phyloP scores from a whole-genome alignment of 2,329 filamentous ascomycete genomes.

The Fusarium subtropicale region DNA sequence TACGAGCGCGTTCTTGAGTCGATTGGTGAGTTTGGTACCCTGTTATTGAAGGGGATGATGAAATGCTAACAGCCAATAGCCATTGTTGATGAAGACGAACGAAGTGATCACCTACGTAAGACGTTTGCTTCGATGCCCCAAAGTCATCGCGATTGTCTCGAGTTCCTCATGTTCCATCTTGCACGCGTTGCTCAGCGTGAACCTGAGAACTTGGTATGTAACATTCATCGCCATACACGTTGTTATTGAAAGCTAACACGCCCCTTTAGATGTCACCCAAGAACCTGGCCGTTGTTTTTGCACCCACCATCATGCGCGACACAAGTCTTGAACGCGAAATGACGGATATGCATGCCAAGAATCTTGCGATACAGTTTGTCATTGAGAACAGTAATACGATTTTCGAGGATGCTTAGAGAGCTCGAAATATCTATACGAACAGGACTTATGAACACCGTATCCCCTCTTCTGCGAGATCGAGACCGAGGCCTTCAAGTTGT shows the following conservation, averaged over 20 bases:
- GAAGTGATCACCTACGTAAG: conserved; percentile 76
- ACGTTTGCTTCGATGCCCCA: conserved; percentile 83
- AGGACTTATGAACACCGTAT: conserved; percentile 19
- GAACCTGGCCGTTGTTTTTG: conserved; percentile 96
- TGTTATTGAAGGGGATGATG: background rate
- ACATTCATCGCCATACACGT: background rate
- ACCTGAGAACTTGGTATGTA: conserved; percentile 81
- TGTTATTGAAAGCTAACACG: conserved; percentile 27
- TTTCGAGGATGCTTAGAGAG: conserved; percentile 66
- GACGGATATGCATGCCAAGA: conserved; percentile 95
- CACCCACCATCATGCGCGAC: conserved; percentile 96
- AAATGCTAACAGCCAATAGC: conserved; percentile 57
- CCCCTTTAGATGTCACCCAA: conserved; percentile 85
- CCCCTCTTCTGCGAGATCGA: conserved; percentile 10
- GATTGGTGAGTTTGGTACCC: conserved; percentile 65
- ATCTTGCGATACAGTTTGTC: conserved; percentile 89
- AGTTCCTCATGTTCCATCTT: conserved; percentile 94
- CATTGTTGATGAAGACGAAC: conserved; percentile 73
- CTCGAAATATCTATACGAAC: conserved; percentile 16
- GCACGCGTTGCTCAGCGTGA: conserved; percentile 86
- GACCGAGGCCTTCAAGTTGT: conserved; percentile 18
- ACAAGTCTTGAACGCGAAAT: conserved; percentile 91
- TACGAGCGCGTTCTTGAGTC: conserved; percentile 92
- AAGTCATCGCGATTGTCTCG: conserved; percentile 87
- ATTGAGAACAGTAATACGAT: conserved; percentile 89